Evolutionary conservation across 768 basidiomycete genomes (phyloP), one percentile per base, ranked within the genome.

Genomic region (Xerocomellus amylosporus): DNA sequence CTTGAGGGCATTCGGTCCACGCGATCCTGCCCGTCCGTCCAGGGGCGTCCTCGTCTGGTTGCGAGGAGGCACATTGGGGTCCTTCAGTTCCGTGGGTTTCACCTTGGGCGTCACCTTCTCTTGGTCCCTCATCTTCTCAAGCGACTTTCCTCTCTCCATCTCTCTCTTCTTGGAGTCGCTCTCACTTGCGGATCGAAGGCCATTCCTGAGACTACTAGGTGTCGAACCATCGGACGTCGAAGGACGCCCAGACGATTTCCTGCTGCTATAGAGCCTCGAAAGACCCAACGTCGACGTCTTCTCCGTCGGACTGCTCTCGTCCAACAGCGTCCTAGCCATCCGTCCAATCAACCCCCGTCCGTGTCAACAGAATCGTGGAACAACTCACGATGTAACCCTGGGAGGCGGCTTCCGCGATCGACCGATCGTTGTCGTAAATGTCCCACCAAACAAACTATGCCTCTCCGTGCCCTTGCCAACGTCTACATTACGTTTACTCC

Each of bases 361-460:
- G 19, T 24, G n/a, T 20, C 53, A 34, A 53, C 14, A 45, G 31
- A 28, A 50, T 36, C 12, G 10, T 50, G n/a, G n/a, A 39, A 59
- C 47, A 42, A 77, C 86, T 63, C 65, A 87, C 87, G 74, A 63
- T 22, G 84, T 81, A 59, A 84, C 85, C 69, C 81, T 81, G 17
- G 91, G 92, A 0, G 92, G 79, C 1, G 93, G 93, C 67, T 97
- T 95, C 59, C 93, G 74, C 38, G 75, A 73, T 68, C 86, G 87
- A 28, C 84, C 82, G 50, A 90, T 64, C 6, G 84, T 74, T 1
- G 82, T 79, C 12, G 74, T 71, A 56, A 91, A 84, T 4, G 83
- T 70, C 19, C 77, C 79, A 14, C 89, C 90, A 64, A 97, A 96
- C 63, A 96, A 84, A 63, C 92, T 93, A 56, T 90, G 69, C n/a